Evolutionary conservation across 192 early-diverging fungal genomes (phyloP).

Genomic region (Coemansia sp.): DNA sequence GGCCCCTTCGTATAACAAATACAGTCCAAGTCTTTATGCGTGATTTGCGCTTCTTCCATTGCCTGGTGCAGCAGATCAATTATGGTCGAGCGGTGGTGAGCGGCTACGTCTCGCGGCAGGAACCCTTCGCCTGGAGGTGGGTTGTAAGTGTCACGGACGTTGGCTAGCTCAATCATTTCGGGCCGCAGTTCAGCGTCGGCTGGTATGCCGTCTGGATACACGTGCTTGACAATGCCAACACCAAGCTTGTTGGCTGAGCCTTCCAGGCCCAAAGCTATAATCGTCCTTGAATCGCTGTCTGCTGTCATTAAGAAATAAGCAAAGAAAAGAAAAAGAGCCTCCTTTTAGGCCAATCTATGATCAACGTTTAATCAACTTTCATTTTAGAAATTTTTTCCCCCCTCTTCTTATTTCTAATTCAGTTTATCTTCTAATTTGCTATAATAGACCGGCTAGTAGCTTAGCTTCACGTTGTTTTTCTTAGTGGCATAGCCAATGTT

Average conservation of each 20-base stretch:
- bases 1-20: constrained; percentile 99
- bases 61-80: constrained; percentile 74
- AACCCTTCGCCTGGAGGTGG: constrained; percentile 97
- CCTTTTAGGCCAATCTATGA: background rate
- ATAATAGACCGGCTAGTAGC: no score
- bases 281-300: constrained; percentile 25
- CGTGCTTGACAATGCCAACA: constrained; percentile 86
- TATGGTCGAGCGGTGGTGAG: constrained; percentile 82
- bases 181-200: constrained; percentile 53
- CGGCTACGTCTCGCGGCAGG: constrained; percentile 88
- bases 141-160: constrained; percentile 90
- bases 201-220: constrained; percentile 33
- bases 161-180: constrained; percentile 71
- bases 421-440: no score
- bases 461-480: no score
- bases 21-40: constrained; percentile 75
- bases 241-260: constrained; percentile 98
- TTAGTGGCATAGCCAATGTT: no score
- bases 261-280: constrained; percentile 76
- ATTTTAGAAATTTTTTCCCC: no score
- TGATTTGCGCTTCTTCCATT: constrained; percentile 69
- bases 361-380: no score
- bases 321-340: background rate
- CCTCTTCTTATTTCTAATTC: no score
- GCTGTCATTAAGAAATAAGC: background rate